phyloP scores from a whole-genome alignment of 768 basidiomycete genomes.

The Termitomyces bulborhizus region DNA sequence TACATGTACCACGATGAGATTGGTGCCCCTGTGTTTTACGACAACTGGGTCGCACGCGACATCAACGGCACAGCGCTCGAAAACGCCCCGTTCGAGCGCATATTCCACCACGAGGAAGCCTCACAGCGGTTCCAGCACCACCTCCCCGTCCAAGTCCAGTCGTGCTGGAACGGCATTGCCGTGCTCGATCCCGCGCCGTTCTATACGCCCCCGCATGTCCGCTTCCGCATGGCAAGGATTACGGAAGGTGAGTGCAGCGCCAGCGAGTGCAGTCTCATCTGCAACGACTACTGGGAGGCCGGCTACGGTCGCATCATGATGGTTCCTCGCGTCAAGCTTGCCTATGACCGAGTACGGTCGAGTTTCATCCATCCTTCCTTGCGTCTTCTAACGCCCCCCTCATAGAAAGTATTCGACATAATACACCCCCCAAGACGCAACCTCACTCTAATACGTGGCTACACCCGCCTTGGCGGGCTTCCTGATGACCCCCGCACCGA shows the following conservation, averaged over 20 bases:
- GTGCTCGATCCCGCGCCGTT: conserved; percentile 94
- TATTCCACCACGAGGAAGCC: conserved; percentile 82
- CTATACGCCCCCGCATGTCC: conserved; percentile 84
- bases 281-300: conserved; percentile 97
- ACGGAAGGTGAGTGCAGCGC: conserved; percentile 90
- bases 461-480: conserved; percentile 89
- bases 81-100: conserved; percentile 92
- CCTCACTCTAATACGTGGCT: conserved; percentile 93
- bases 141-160: conserved; percentile 93
- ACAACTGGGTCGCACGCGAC: conserved; percentile 97
- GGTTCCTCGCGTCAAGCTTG: conserved; percentile 95
- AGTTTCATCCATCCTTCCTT: background rate
- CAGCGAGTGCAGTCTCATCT: conserved; percentile 92
- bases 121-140: conserved; percentile 83
- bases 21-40: conserved; percentile 92
- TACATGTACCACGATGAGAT: conserved; percentile 99
- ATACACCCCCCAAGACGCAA: conserved; percentile 89
- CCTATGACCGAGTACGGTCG: conserved; percentile 75
- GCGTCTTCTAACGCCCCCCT: background rate
- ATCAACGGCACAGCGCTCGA: conserved; percentile 98
- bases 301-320: conserved; percentile 97
- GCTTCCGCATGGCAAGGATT: conserved; percentile 93
- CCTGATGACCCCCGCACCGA: conserved; percentile 96
- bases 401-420: conserved; percentile 87
- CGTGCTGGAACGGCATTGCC: conserved; percentile 98